phyloP scores from a whole-genome alignment of 345 rosid species.

The Leavenworthia alabamica region DNA sequence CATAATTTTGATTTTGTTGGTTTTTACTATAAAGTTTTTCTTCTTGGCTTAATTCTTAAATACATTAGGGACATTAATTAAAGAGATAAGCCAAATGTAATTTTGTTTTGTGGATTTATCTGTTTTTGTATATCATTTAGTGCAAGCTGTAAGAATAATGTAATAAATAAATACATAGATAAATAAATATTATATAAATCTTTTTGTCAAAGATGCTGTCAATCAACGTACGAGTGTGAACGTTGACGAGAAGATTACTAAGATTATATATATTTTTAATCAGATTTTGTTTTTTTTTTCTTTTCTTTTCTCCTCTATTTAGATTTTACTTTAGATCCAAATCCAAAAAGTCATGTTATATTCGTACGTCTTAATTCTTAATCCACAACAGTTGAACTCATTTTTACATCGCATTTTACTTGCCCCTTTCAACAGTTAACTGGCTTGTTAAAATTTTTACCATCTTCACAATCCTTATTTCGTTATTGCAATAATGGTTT shows the following conservation, averaged over 20 bases:
- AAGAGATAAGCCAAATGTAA: neutral
- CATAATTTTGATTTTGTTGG: neutral
- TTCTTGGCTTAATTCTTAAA: neutral
- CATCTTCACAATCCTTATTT: too few relatives aligned
- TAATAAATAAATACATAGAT: neutral
- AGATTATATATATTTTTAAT: too few relatives aligned
- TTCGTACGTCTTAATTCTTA: too few relatives aligned
- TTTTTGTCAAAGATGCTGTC: neutral
- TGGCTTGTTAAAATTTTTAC: too few relatives aligned
- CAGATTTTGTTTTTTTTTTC: too few relatives aligned
- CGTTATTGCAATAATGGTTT: too few relatives aligned
- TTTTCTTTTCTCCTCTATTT: too few relatives aligned
- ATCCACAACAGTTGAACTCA: too few relatives aligned
- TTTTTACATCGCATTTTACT: too few relatives aligned
- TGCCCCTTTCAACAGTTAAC: too few relatives aligned
- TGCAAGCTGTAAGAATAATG: neutral
- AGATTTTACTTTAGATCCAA: too few relatives aligned
- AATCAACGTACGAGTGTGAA: neutral
- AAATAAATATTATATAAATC: neutral
- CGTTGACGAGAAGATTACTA: neutral
- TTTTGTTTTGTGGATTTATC: neutral
- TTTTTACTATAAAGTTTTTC: neutral
- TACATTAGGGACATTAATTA: neutral
- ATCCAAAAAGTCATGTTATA: too few relatives aligned
- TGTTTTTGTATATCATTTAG: neutral